Evolutionary conservation across 345 rosid genomes (phyloP), one percentile per base, ranked within the genome.

Genomic region (Moringa oleifera): DNA sequence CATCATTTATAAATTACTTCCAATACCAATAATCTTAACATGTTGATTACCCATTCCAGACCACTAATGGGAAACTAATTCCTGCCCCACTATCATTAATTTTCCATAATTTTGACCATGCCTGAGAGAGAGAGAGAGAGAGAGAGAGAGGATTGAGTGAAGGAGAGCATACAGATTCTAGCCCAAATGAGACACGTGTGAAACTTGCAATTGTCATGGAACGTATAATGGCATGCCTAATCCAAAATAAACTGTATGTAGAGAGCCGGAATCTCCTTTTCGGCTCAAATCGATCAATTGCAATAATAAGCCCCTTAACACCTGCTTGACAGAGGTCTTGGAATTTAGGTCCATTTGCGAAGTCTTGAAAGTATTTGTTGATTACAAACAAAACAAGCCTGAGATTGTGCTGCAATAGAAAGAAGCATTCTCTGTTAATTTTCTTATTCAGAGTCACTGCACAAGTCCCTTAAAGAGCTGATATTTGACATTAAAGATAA

Each of bases 281-380:
- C 6, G 88, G 91, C 72, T 94, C 96, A 67, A 94, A 94, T 9
- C 99, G 92, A 59, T 94, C 99, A n/a, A 94, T 83, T 8, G 96
- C 92, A 25, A 83, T 85, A 24, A 94, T 88, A 22, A 90, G 96
- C 31, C 99, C 99, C 74, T 64, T 86, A 54, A 83, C 86, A 54
- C 99, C 99, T 12, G 96, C 97, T 77, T 94, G 99, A 77, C 99
- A 94, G 65, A 94, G 85, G 75, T 94, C 99, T 76, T 88, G 95
- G 53, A 90, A 94, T 59, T 66, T 88, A 6, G 95, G 83, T 23
- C 92, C 85, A 20, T 82, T 86, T 63, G 88, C 79, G 59, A 81
- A 83, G 68, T 90, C 95, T 73, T 88, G 91, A 71, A 94, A 94
- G 53, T 90, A 82, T 73, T 86, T 90, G 71, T 88, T 94, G 73